These are phyloP conservation scores for Escallonia rubra DNA, from an alignment of 129 eudicot genomes.

Conservation along the genomic window DNA sequence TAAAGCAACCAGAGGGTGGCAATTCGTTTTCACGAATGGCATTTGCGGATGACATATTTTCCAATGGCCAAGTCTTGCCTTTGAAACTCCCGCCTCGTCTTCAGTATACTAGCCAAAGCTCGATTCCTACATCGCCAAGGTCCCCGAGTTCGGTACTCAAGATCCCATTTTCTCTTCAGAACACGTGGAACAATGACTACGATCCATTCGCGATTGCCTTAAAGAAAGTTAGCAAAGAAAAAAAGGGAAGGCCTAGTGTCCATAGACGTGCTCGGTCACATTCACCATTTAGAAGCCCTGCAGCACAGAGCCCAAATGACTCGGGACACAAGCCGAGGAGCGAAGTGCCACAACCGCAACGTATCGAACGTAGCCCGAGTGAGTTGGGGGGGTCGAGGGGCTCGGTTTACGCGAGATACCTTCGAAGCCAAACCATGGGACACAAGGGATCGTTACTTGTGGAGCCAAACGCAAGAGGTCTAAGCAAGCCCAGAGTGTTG, in stretches of 20 bases:
- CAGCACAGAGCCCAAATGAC: constrained; percentile 13
- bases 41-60: constrained; percentile 71
- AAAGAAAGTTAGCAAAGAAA: constrained; percentile 61
- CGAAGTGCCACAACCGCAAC: background rate
- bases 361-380: constrained; percentile 8
- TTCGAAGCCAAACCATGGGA: constrained; percentile 35
- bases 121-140: constrained; percentile 57
- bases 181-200: constrained; percentile 60
- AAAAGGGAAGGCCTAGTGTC: constrained; percentile 31
- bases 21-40: constrained; percentile 55
- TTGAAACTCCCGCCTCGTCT: constrained; percentile 81
- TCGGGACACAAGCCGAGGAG: background rate
- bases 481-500: constrained; percentile 24
- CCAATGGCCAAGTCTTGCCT: constrained; percentile 61
- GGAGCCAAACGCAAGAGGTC: constrained; percentile 21
- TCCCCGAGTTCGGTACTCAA: constrained; percentile 30
- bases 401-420: constrained; percentile 51
- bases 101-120: constrained; percentile 18
- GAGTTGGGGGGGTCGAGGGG: constrained; percentile 42
- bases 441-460: constrained; percentile 19
- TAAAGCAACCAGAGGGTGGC: constrained; percentile 25
- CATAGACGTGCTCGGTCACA: constrained; percentile 61
- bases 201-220: constrained; percentile 81
- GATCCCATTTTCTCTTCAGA: constrained; percentile 38
- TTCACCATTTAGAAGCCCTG: constrained; percentile 42